Evolutionary conservation across 2,329 filamentous ascomycete species (phyloP), one percentile per base, ranked within the genome.

Genomic region (Myriosclerotinia duriaeana): DNA sequence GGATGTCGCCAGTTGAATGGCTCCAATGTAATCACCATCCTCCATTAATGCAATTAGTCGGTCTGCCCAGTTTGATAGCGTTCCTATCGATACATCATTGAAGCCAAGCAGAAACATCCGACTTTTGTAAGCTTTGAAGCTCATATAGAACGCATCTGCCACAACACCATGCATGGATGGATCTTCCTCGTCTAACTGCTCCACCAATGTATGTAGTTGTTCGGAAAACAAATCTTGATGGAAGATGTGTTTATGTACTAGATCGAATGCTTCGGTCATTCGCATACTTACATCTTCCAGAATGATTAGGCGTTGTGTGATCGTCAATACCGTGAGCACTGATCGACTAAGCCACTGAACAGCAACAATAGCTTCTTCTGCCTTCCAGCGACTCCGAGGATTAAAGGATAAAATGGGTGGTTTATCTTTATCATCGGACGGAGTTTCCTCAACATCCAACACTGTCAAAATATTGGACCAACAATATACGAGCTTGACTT

Each of bases 391-490:
- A 78, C 89, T 96, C 66, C 93, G 87, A 3, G 92, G 85, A 74
- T 85, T 88, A 78, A 99, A 99, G 54, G 85, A 86, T 30, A 98
- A 85, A 56, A 84, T 88, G 1, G 92, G 86, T 4, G 91, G 91
- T 73, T 92, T 93, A 71, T 94, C 90, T 69, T 87, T 88, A 71
- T 92, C 88, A 17, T 87, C 84, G 0, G 84, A 79, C 26, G 84
- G 83, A 15, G 88, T 81, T 72, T 95, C 90, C 62, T 94, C 88
- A 14, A 98, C 87, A 70, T 99, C 95, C 34, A 99, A 80, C 6
- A 99, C 89, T 0, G 93, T 98, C 71, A 99, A 80, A n/a, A 98
- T 87, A 74, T 98, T 98, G 2, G 95, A 98, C 95, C 95, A 99
- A 78, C 93, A 97, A 79, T 99, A 99, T 0, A 92, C 94, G 22